Base-by-base conservation (phyloP, 176 grass and related monocot genomes). In the Oryza coarctata region DNA sequence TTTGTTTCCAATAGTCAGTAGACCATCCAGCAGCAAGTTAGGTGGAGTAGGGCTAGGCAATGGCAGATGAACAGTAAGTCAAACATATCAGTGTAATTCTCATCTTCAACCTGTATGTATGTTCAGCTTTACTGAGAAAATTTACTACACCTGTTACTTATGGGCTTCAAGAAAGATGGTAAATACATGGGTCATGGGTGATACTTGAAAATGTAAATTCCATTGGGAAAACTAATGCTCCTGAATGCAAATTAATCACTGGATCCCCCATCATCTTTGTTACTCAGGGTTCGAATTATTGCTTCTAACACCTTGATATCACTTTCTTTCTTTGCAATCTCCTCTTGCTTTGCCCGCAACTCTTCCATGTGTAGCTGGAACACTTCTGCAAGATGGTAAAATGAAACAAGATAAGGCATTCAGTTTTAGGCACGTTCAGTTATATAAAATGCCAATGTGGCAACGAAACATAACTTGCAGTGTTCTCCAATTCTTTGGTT, bases 301-400 rank as follows among this genome's bases (percentile, higher is more conserved):
- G 95, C 95, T 90, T 98, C 92, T 62, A 98, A 83, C 73, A 98
- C 84, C 77, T 98, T 98, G 77, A 98, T 98, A 57, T 95, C 92
- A 18, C 92, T 83, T 50, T 93, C 84, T 76, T 89, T 95, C 92
- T 95, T 95, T 3, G 90, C 80, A 47, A 98, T 98, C 80, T 95
- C 95, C 80, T 98, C 90, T 88, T 98, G 93, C 70, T 98, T 93
- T 6, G 83, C 36, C 75, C 92, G 79, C 86, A 98, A 41, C 83
- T 95, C 95, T 81, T 98, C 92, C 95, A 95, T 98, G 80, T 98
- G 95, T 69, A 98, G 69, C 65, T 89, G 74, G 61, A 98, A 98
- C 47, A 98, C 92, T 90, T 89, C 92, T 98, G 82, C 26, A 38
- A 69, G 15, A 74, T 49, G 73, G 68, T 66, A 87, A 17, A 33